Percentiles rank a stretch among this genome's conserved stretches.
phyloP scores from a whole-genome alignment of 2,329 filamentous ascomycete species.

The Sclerotinia minor region DNA sequence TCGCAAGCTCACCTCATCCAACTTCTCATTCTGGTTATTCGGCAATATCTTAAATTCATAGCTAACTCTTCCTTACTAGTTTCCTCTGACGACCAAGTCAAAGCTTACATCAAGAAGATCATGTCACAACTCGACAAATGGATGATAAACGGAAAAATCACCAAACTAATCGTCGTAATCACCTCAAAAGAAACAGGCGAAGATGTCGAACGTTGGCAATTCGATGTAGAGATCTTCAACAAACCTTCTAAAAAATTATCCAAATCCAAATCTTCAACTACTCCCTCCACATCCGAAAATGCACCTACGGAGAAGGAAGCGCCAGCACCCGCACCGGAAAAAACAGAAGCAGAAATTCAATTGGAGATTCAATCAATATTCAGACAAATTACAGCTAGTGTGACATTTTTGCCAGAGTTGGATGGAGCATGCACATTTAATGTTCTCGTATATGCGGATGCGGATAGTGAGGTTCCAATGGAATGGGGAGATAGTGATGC shows the following conservation, averaged over 20 bases:
- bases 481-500: slow-evolving; percentile 99
- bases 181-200: slow-evolving; percentile 97
- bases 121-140: slow-evolving; percentile 97
- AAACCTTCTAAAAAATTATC: slow-evolving; percentile 50
- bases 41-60: not conserved
- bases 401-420: slow-evolving; percentile 93
- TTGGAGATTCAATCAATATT: slow-evolving; percentile 95
- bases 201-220: slow-evolving; percentile 96
- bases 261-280: slow-evolving; percentile 26
- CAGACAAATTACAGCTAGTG: slow-evolving; percentile 94
- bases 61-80: slow-evolving; percentile 52
- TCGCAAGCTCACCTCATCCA: no score
- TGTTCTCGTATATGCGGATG: slow-evolving; percentile 95
- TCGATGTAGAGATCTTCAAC: slow-evolving; percentile 64
- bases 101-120: slow-evolving; percentile 99
- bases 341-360: slow-evolving; percentile 92
- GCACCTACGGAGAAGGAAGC: slow-evolving; percentile 46
- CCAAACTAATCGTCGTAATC: slow-evolving; percentile 93
- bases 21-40: no score
- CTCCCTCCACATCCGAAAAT: slow-evolving; percentile 64
- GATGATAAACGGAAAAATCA: slow-evolving; percentile 97
- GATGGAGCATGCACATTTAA: slow-evolving; percentile 98
- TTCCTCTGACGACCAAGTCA: slow-evolving; percentile 95
- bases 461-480: slow-evolving; percentile 92
- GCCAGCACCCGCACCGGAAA: slow-evolving; percentile 55